phyloP scores from a whole-genome alignment of 2,329 filamentous ascomycete genomes.

The Parastagonospora nodorum region DNA sequence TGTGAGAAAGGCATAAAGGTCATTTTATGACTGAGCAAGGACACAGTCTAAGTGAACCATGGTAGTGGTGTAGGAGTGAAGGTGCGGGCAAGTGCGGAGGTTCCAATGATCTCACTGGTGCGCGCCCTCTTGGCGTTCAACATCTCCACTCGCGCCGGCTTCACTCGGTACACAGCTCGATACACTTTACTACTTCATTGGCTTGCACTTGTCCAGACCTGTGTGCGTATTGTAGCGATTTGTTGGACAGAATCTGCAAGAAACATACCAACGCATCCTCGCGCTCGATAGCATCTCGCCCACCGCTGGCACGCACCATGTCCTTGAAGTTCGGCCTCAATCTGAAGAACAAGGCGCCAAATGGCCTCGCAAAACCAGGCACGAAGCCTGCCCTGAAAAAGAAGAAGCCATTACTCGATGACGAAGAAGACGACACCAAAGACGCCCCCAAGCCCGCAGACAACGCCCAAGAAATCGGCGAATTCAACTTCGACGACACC shows the following conservation, averaged over 20 bases:
- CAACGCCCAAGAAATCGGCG: slow-evolving; percentile 60
- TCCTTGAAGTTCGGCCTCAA: slow-evolving; percentile 64
- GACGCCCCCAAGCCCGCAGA: slow-evolving; percentile 44
- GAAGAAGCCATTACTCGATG: slow-evolving; percentile 56
- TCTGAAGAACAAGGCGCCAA: slow-evolving; percentile 59
- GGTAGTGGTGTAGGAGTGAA: not conserved
- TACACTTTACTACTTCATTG: too few relatives aligned
- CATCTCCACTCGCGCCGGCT: slow-evolving; percentile 5
- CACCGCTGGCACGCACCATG: slow-evolving; percentile 29
- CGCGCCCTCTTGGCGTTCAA: slow-evolving; percentile 25
- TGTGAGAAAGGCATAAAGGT: slow-evolving; percentile 22
- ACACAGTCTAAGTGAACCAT: not conserved
- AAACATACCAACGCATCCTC: too few relatives aligned
- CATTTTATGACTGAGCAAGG: too few relatives aligned
- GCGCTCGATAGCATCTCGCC: too few relatives aligned
- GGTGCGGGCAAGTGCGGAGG: slow-evolving; percentile 33
- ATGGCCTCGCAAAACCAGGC: slow-evolving; percentile 17
- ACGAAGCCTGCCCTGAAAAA: slow-evolving; percentile 33
- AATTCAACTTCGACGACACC: slow-evolving; percentile 62
- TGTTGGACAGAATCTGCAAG: too few relatives aligned
- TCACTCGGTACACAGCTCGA: not conserved
- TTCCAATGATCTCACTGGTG: slow-evolving; percentile 33
- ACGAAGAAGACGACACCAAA: slow-evolving; percentile 58
- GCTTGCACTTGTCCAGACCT: too few relatives aligned
- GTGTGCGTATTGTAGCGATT: too few relatives aligned